Conservation (phyloP, 306 rosid species). For the Quercus glauca region DNA sequence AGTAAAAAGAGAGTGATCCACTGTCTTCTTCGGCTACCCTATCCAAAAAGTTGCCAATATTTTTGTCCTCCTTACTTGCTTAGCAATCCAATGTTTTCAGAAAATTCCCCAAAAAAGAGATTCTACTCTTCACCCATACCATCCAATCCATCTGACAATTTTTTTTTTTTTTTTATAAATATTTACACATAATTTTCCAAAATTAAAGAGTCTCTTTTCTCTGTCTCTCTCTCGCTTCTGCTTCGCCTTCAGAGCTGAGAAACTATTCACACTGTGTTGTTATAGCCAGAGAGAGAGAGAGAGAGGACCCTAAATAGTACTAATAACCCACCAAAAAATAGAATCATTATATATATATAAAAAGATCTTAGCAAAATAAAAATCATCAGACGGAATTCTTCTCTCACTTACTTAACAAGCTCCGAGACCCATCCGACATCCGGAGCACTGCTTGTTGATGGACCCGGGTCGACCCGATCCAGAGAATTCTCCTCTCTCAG, state of each 20-base stretch:
- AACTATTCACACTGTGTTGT: conserved; percentile 32
- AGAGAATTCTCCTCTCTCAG: conserved; percentile 75
- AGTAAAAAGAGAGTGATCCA: conserved; percentile 8
- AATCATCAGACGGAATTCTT: neutral
- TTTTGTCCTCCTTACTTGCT: neutral
- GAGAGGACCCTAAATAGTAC: conserved; percentile 4
- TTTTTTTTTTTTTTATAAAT: neutral
- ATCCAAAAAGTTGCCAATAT: conserved; percentile 22
- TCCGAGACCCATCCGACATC: conserved; percentile 89
- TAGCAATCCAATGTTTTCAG: conserved; percentile 18
- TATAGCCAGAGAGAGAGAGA: neutral
- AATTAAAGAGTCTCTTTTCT: conserved; percentile 4
- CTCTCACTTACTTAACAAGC: conserved; percentile 45
- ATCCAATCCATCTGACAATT: conserved; percentile 19
- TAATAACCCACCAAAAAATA: conserved; percentile 13
- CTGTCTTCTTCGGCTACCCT: conserved; percentile 16
- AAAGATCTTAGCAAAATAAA: neutral
- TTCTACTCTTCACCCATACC: conserved; percentile 40
- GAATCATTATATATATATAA: neutral
- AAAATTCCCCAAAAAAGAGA: conserved; percentile 33
- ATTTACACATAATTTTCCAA: conserved; percentile 43
- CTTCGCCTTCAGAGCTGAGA: neutral
- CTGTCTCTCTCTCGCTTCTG: neutral
- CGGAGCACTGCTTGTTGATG: conserved; percentile 36
- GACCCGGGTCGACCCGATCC: conserved; percentile 29